phyloP scores from a whole-genome alignment of 306 rosid species.

The Sophora flavescens region DNA sequence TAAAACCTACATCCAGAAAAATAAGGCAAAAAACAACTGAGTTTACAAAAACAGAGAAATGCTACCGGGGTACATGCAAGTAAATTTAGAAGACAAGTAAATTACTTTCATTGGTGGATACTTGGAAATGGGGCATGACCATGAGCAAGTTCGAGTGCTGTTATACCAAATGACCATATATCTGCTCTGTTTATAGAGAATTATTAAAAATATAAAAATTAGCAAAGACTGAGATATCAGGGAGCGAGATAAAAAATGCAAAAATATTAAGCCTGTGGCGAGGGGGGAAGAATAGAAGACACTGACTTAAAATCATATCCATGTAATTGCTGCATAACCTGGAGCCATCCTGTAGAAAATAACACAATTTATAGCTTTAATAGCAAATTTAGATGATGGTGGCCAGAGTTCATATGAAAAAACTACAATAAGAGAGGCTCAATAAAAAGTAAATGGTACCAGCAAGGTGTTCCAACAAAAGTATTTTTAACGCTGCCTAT shows the following conservation, averaged over 20 bases:
- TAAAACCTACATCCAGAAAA: conserved; percentile 76
- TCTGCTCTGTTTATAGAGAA: conserved; percentile 82
- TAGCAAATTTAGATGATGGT: conserved; percentile 12
- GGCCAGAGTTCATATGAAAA: conserved; percentile 24
- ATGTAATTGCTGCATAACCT: conserved; percentile 97
- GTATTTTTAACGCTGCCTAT: conserved; percentile 94
- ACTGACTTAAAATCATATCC: conserved; percentile 98
- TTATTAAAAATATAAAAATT: conserved; percentile 3
- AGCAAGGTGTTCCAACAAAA: conserved; percentile 99
- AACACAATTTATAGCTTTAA: conserved; percentile 38
- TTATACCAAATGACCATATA: conserved; percentile 98
- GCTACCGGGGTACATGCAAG: conserved; percentile 26
- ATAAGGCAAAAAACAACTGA: conserved; percentile 32
- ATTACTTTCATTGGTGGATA: conserved; percentile 98
- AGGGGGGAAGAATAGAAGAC: conserved; percentile 20
- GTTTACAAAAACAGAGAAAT: conserved; percentile 17
- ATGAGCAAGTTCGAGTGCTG: conserved; percentile 99
- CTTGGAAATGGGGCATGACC: conserved; percentile 99
- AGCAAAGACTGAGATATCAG: conserved; percentile 23
- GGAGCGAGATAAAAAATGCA: background rate
- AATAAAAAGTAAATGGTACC: conserved; percentile 61
- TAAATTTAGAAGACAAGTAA: conserved; percentile 44
- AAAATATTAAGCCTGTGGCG: background rate
- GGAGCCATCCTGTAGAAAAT: conserved; percentile 95
- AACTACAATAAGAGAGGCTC: conserved; percentile 25